phyloP scores from a whole-genome alignment of 2,329 filamentous ascomycete species.

The Xylariaceae sp. region DNA sequence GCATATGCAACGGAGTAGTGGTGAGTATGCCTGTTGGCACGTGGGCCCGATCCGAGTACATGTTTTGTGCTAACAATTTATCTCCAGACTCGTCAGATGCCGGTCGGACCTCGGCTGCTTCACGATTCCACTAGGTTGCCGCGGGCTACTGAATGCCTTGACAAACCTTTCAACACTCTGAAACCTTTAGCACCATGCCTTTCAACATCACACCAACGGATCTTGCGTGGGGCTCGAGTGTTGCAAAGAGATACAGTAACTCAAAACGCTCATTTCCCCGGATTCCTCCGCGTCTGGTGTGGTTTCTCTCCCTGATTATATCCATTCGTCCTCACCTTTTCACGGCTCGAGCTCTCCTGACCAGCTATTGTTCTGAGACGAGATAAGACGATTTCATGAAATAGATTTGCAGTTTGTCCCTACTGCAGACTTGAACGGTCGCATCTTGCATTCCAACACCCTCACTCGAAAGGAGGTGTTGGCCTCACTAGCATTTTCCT shows the following conservation, averaged over 20 bases:
- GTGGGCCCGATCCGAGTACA: too few relatives aligned
- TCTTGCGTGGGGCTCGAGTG: too few relatives aligned
- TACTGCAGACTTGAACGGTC: too few relatives aligned
- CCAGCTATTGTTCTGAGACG: conserved; percentile 25
- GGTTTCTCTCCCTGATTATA: too few relatives aligned
- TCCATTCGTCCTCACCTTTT: too few relatives aligned
- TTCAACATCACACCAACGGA: too few relatives aligned
- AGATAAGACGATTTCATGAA: conserved; percentile 35
- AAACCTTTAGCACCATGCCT: neutral
- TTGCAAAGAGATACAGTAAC: too few relatives aligned
- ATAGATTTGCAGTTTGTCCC: conserved; percentile 28
- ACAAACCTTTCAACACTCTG: neutral
- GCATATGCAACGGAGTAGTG: conserved; percentile 57
- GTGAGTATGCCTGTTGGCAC: too few relatives aligned
- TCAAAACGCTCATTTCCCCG: too few relatives aligned
- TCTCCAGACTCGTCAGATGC: conserved; percentile 30
- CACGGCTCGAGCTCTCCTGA: conserved; percentile 21
- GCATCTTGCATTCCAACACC: conserved; percentile 2
- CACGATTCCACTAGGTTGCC: conserved; percentile 28
- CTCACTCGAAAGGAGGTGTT: conserved; percentile 3
- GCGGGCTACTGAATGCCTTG: neutral
- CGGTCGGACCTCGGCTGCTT: conserved; percentile 28
- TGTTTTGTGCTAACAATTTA: conserved; percentile 3
- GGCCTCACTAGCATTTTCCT: conserved; percentile 14
- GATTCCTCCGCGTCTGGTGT: too few relatives aligned